Conservation (phyloP, 176 grass and related monocot genomes). For the Bonia amplexicaulis region DNA sequence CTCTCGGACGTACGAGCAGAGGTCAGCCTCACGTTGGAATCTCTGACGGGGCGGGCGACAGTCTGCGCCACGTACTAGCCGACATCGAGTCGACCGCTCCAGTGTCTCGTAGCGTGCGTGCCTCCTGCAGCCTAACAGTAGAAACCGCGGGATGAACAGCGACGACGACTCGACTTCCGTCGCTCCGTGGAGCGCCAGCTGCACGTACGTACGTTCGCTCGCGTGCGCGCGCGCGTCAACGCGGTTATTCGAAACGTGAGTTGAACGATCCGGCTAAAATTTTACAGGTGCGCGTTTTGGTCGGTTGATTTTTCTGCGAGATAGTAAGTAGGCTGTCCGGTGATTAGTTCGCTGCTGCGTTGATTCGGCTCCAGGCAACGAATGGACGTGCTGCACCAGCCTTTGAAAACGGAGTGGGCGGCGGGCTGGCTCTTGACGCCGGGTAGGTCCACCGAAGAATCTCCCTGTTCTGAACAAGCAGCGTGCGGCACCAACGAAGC, state of each 20-base stretch:
- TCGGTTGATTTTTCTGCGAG: background rate
- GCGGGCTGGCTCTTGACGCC: background rate
- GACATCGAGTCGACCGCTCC: background rate
- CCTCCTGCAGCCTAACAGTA: background rate
- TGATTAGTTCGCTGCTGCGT: background rate
- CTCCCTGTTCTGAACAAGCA: background rate
- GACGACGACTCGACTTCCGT: background rate
- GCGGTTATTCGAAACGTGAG: background rate
- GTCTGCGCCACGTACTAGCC: background rate
- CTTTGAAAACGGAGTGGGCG: background rate
- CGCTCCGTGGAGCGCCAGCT: background rate
- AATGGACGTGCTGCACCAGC: background rate
- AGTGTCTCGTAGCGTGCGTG: background rate
- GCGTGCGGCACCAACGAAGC: background rate
- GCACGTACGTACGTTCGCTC: background rate
- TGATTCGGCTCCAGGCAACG: background rate
- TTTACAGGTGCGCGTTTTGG: background rate
- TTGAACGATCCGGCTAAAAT: background rate
- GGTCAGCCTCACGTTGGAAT: background rate
- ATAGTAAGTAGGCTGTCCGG: background rate
- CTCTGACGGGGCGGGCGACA: background rate
- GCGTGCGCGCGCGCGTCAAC: background rate
- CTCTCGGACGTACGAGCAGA: background rate
- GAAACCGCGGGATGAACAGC: slow-evolving; percentile 8
- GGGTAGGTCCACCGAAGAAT: background rate